Percentiles rank a stretch among this genome's conserved stretches.
These are phyloP conservation scores for Aspergillus brunneoviolaceus DNA, from an alignment of 2,329 filamentous ascomycete genomes.

Conservation along the genomic window DNA sequence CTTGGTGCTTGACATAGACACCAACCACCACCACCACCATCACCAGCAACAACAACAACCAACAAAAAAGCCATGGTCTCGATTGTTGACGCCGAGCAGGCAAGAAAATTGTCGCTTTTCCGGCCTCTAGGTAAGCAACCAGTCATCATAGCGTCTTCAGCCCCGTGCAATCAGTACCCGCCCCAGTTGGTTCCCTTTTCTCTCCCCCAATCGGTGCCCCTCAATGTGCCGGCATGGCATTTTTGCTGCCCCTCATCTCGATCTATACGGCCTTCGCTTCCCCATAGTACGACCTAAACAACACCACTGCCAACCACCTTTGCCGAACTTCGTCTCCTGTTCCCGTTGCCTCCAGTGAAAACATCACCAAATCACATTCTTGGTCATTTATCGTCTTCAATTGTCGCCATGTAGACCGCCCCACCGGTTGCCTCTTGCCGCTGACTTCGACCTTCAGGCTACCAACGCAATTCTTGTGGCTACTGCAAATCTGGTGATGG, in stretches of 20 bases:
- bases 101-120: slow-evolving; percentile 45
- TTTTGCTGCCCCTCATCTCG: slow-evolving; percentile 11
- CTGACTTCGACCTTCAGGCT: slow-evolving; percentile 34
- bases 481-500: slow-evolving; percentile 49
- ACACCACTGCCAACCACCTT: slow-evolving; percentile 5
- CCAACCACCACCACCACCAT: not conserved
- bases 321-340: not conserved
- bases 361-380: too few species aligned
- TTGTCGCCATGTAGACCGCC: slow-evolving; percentile 1
- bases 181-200: slow-evolving; percentile 16
- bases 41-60: not conserved
- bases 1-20: not conserved
- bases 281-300: not conserved
- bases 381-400: not conserved
- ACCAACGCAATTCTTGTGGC: slow-evolving; percentile 49
- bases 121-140: slow-evolving; percentile 46
- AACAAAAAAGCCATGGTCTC: slow-evolving; percentile 24
- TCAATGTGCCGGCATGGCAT: not conserved
- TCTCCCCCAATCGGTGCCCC: slow-evolving; percentile 13
- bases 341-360: not conserved
- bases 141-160: slow-evolving; percentile 29
- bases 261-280: not conserved
- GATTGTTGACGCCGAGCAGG: slow-evolving; percentile 39
- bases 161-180: slow-evolving; percentile 39
- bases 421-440: not conserved